phyloP scores from a whole-genome alignment of 257 asterid genomes.

The Phtheirospermum japonicum region DNA sequence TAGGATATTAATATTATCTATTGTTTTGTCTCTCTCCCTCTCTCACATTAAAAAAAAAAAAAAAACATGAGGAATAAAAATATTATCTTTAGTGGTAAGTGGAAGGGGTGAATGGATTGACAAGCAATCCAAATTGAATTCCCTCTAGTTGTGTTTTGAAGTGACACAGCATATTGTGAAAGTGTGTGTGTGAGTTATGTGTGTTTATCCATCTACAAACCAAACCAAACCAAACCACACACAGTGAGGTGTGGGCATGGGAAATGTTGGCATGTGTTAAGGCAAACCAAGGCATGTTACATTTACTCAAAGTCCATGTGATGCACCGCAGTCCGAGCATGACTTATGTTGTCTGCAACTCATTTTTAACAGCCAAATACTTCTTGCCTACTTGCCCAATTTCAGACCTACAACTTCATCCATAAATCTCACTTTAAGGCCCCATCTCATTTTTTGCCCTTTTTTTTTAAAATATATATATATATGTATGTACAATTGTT shows the following conservation, averaged over 20 bases:
- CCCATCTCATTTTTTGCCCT: conserved; percentile 37
- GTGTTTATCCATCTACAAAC: conserved; percentile 18
- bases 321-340: conserved; percentile 39
- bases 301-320: conserved; percentile 63
- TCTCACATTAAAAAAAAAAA: too few relatives aligned
- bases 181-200: neutral
- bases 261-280: conserved; percentile 25
- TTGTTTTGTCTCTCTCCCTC: too few relatives aligned
- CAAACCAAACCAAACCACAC: conserved; percentile 13
- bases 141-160: conserved; percentile 40
- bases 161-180: conserved; percentile 43
- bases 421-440: conserved; percentile 39
- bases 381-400: conserved; percentile 48
- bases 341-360: conserved; percentile 52
- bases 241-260: conserved; percentile 36
- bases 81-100: conserved; percentile 44
- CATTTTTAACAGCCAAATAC: conserved; percentile 40
- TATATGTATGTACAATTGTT: too few relatives aligned
- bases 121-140: conserved; percentile 41
- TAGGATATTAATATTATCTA: too few relatives aligned
- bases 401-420: conserved; percentile 46
- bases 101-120: too few relatives aligned
- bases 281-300: conserved; percentile 50
- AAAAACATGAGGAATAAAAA: conserved; percentile 39
- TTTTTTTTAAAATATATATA: too few relatives aligned